These are phyloP conservation scores for Colletotrichum truncatum DNA, from an alignment of 2,329 filamentous ascomycete genomes.

Conservation along the genomic window DNA sequence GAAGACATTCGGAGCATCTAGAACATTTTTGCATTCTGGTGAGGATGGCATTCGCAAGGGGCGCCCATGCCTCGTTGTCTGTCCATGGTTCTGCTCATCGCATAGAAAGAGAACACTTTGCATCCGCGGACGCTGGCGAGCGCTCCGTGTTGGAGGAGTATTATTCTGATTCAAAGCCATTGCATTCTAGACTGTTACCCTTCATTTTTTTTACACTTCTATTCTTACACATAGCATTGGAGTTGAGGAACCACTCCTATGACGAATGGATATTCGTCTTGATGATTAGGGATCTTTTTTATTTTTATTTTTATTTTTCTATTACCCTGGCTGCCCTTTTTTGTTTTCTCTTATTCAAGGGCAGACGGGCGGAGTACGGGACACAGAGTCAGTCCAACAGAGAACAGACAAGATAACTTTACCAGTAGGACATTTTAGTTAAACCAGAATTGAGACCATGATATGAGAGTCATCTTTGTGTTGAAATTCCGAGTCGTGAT, in stretches of 20 bases:
- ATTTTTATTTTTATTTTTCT: no score
- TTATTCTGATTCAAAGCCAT: not conserved
- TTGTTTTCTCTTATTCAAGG: not conserved
- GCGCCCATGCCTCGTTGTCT: slow-evolving; percentile 5
- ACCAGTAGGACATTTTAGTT: slow-evolving; percentile 8
- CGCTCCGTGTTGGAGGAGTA: slow-evolving; percentile 6
- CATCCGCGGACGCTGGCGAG: slow-evolving; percentile 19
- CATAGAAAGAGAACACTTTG: slow-evolving; percentile 17
- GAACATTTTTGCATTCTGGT: slow-evolving; percentile 26
- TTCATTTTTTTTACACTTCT: slow-evolving; percentile 10
- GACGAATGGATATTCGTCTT: slow-evolving; percentile 9
- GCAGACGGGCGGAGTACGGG: slow-evolving; percentile 2
- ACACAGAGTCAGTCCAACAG: not conserved
- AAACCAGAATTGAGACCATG: not conserved
- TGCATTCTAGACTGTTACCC: slow-evolving; percentile 9
- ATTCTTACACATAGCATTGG: slow-evolving; percentile 21
- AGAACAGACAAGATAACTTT: slow-evolving; percentile 6
- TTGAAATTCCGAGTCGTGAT: not conserved
- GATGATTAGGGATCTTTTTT: slow-evolving; percentile 12
- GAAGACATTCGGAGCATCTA: slow-evolving; percentile 24
- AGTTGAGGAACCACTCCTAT: slow-evolving; percentile 12
- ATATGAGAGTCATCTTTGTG: not conserved
- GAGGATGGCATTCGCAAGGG: not conserved
- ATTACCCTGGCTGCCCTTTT: not conserved
- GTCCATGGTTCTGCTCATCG: not conserved